Conservation (phyloP, 2,329 filamentous ascomycete species). For the Fusarium globosum region DNA sequence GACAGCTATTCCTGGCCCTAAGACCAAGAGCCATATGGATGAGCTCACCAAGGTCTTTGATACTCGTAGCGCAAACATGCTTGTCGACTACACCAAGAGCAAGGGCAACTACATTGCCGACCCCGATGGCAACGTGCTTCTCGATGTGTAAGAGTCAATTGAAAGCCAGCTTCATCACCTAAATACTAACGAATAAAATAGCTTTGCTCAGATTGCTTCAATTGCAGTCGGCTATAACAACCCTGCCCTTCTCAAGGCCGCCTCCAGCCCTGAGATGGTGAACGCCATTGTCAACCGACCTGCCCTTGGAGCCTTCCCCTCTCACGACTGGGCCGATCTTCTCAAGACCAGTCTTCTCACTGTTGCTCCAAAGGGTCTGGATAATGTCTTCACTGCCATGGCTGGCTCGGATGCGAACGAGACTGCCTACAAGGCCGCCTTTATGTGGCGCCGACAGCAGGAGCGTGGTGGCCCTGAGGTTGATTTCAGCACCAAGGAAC, state of each 20-base stretch:
- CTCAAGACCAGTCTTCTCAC: conserved; percentile 83
- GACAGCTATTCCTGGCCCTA: conserved; percentile 78
- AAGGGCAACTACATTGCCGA: conserved; percentile 84
- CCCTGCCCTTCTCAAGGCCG: conserved; percentile 75
- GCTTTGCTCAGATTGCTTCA: conserved; percentile 91
- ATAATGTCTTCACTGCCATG: conserved; percentile 92
- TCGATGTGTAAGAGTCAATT: conserved; percentile 71
- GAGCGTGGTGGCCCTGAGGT: conserved; percentile 81
- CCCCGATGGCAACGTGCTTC: conserved; percentile 75
- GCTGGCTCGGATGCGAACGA: conserved; percentile 94
- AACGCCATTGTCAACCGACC: conserved; percentile 87
- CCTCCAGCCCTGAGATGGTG: conserved; percentile 81
- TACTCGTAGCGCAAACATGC: conserved; percentile 85
- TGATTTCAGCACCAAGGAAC: conserved; percentile 83
- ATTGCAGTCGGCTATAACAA: conserved; percentile 96
- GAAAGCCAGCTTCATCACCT: background rate
- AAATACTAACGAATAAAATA: conserved; percentile 47
- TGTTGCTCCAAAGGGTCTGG: conserved; percentile 82
- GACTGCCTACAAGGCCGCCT: conserved; percentile 93
- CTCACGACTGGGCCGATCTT: conserved; percentile 83
- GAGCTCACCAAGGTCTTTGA: conserved; percentile 85
- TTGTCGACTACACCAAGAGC: conserved; percentile 79
- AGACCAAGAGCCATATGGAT: conserved; percentile 74
- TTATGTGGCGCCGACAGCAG: conserved; percentile 88
- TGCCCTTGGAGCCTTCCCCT: conserved; percentile 90